phyloP scores from a whole-genome alignment of 2,329 filamentous ascomycete genomes.

The Colletotrichum sp. region DNA sequence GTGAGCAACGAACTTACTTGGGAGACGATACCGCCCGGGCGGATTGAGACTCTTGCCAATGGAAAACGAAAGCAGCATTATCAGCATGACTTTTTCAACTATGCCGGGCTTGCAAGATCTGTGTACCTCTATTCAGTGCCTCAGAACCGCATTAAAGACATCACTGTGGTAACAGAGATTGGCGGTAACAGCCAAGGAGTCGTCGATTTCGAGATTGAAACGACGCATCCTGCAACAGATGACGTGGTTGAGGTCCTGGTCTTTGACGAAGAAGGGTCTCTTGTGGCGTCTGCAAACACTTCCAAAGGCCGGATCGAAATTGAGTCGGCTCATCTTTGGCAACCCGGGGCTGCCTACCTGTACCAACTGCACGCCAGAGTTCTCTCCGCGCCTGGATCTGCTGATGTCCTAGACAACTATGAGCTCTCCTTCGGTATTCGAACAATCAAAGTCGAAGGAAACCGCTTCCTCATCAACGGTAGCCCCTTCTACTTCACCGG shows the following conservation, averaged over 20 bases:
- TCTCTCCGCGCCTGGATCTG: neutral
- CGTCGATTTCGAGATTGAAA: constrained; percentile 14
- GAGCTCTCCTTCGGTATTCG: constrained; percentile 26
- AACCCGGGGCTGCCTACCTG: constrained; percentile 31
- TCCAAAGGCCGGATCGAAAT: constrained; percentile 19
- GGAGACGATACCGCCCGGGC: constrained; percentile 32
- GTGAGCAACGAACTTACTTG: constrained; percentile 33
- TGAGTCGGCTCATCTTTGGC: constrained; percentile 26
- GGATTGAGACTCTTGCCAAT: constrained; percentile 6
- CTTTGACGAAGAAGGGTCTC: neutral
- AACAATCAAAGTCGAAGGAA: constrained; percentile 23
- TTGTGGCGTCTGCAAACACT: constrained; percentile 6
- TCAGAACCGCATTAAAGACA: constrained; percentile 23
- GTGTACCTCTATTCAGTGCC: constrained; percentile 31
- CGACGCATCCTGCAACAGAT: neutral
- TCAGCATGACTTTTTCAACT: constrained; percentile 36
- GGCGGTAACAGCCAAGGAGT: constrained; percentile 8
- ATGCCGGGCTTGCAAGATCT: constrained; percentile 31
- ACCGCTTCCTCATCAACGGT: constrained; percentile 30
- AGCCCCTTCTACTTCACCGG: constrained; percentile 34
- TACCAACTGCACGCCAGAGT: constrained; percentile 28
- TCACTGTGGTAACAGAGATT: constrained; percentile 27
- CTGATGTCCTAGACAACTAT: constrained; percentile 22
- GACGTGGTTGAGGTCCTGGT: neutral
- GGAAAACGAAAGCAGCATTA: constrained; percentile 28